Evolutionary conservation across 129 eudicot genomes (phyloP), one percentile per base, ranked within the genome.

Genomic region (Apium graveolens): DNA sequence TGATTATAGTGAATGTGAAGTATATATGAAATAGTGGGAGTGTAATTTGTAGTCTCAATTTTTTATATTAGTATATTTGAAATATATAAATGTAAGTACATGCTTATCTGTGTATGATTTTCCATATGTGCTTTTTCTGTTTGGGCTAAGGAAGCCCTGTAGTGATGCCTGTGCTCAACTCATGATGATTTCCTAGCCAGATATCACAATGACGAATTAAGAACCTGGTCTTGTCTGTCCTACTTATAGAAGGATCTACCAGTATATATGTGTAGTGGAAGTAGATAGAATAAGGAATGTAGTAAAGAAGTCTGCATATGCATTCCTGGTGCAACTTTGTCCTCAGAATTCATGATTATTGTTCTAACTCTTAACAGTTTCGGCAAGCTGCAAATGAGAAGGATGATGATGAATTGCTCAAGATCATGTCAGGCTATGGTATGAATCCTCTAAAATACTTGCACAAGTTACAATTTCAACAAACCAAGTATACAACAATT

Each of bases 361-460:
- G 16, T 5, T 5, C 38, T 68, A 38, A 39, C 43, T 27, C 24
- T 27, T 66, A 78, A 31, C 93, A 91, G 97, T 94, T 94, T 80
- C 91, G 91, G 37, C 90, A 91, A 81, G 98, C 96, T 81, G 86
- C 89, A 24, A 86, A 85, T 62, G 85, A 83, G 74, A 76, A 85
- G 78, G 87, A 90, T 81, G 94, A 94, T 63, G 76, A 84, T 0
- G 88, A 84, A 76, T 68, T 91, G 86, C 86, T 89, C 26, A 90
- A 82, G 87, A 84, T 90, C 83, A 95, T 95, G 98, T 91, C 97
- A 53, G 83, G 78, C 83, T 95, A 95, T 70, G 98, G 98, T 94
- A 87, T 53, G 84, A 11, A 24, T 72, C 62, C 49, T 39, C 63
- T 11, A 48, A 45, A 26, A 29, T 60, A 26, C 8, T 12, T 29